Conservation (phyloP, 140 eudicot species). For the Erigeron philadelphicus region DNA sequence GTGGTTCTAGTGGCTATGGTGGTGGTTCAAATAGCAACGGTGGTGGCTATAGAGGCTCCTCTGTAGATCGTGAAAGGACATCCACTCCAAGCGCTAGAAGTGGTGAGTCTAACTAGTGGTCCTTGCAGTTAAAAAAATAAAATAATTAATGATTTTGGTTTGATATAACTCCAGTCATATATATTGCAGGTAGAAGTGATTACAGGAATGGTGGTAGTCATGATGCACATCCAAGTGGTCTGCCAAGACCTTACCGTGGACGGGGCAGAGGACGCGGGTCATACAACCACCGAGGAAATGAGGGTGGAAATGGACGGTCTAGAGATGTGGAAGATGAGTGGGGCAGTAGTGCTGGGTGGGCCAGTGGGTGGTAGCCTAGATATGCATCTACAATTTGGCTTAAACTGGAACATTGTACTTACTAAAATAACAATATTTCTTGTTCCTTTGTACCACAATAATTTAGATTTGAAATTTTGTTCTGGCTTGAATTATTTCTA, state of each 20-base stretch:
- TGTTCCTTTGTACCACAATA: background rate
- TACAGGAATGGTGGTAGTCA: constrained; percentile 43
- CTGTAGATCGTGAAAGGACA: constrained; percentile 41
- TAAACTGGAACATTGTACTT: constrained; percentile 10
- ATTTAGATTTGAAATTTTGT: constrained; percentile 21
- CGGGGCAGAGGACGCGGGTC: constrained; percentile 58
- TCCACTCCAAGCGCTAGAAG: constrained; percentile 43
- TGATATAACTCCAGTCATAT: background rate
- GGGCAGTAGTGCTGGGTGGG: constrained; percentile 41
- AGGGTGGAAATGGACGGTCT: constrained; percentile 35
- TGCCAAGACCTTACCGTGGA: constrained; percentile 69
- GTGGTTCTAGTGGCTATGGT: constrained; percentile 72
- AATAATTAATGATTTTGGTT: background rate
- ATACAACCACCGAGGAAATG: constrained; percentile 36
- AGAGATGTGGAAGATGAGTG: constrained; percentile 49
- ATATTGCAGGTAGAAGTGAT: constrained; percentile 60
- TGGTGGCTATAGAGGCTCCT: constrained; percentile 59
- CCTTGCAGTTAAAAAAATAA: background rate
- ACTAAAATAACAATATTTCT: background rate
- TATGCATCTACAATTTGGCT: constrained; percentile 12
- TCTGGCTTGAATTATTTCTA: constrained; percentile 1
- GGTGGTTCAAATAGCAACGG: constrained; percentile 40
- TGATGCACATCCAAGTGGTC: constrained; percentile 69
- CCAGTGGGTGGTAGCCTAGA: constrained; percentile 33
- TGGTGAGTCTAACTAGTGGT: constrained; percentile 26